Evolutionary conservation across 257 asterid species (phyloP).

Genomic region (Fraxinus cuspidata): DNA sequence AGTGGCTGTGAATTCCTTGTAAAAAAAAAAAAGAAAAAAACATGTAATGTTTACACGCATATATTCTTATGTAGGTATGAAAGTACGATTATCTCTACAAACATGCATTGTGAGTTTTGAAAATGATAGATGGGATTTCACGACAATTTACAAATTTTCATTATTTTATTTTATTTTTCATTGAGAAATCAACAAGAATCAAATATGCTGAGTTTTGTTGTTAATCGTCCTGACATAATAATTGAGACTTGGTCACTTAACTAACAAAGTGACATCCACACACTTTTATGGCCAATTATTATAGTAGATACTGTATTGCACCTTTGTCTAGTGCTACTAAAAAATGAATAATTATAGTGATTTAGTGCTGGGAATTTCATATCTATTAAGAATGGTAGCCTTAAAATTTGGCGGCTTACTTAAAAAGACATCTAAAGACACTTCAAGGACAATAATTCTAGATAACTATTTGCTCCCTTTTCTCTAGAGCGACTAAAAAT

Average conservation of each 20-base stretch:
- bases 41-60: too few relatives aligned
- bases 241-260: too few relatives aligned
- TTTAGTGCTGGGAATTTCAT: not conserved
- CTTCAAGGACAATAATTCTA: too few relatives aligned
- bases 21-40: too few relatives aligned
- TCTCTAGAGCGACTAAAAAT: not conserved
- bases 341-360: not conserved
- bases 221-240: too few relatives aligned
- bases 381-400: not conserved
- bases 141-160: not conserved
- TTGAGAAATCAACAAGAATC: too few relatives aligned
- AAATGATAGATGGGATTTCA: not conserved
- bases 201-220: too few relatives aligned
- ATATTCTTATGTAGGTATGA: too few relatives aligned
- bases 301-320: not conserved
- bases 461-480: not conserved
- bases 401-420: not conserved
- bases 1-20: too few relatives aligned
- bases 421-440: too few relatives aligned
- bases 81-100: not conserved
- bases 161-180: too few relatives aligned
- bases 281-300: not conserved
- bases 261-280: not conserved
- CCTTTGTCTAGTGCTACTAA: not conserved
- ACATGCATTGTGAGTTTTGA: too few relatives aligned